These are phyloP conservation scores for Clonostachys solani DNA, from an alignment of 2,329 filamentous ascomycete genomes.

Conservation along the genomic window DNA sequence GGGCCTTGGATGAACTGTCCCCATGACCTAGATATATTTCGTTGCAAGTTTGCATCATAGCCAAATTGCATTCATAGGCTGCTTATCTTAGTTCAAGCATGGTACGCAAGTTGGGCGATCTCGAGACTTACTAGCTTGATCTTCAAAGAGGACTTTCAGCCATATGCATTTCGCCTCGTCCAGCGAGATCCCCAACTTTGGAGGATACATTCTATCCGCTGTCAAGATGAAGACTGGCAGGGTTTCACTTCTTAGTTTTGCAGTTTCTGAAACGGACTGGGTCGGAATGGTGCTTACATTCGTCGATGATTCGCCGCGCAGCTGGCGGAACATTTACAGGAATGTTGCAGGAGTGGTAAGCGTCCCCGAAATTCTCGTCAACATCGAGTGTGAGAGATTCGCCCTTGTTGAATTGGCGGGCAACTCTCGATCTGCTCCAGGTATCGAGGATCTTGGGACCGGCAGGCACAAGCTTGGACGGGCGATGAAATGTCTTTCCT, in stretches of 20 bases:
- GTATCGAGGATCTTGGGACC: not conserved
- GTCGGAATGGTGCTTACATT: constrained; percentile 3
- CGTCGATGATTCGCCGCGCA: constrained; percentile 5
- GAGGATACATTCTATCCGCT: constrained; percentile 5
- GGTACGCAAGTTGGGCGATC: too few species aligned
- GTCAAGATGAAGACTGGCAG: constrained; percentile 1
- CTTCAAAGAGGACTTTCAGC: constrained; percentile 6
- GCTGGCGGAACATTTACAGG: constrained; percentile 3
- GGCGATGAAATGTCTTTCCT: constrained; percentile 10
- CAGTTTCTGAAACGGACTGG: not conserved
- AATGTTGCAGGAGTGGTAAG: not conserved
- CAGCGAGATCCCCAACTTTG: constrained; percentile 4
- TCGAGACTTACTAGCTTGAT: constrained; percentile 7
- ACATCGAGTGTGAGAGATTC: not conserved
- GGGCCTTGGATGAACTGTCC: constrained; percentile 9
- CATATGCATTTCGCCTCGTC: constrained; percentile 7
- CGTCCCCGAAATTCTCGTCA: constrained; percentile 1
- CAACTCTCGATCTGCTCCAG: not conserved
- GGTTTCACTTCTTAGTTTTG: not conserved
- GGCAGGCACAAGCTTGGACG: constrained; percentile 1
- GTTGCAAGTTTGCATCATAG: constrained; percentile 14
- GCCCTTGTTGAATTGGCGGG: too few species aligned
- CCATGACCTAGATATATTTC: constrained; percentile 7
- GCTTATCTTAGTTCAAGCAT: constrained; percentile 6
- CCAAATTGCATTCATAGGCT: not conserved